Evolutionary conservation across 2,329 filamentous ascomycete species (phyloP).

Genomic region (Penicillium hesseltinei): DNA sequence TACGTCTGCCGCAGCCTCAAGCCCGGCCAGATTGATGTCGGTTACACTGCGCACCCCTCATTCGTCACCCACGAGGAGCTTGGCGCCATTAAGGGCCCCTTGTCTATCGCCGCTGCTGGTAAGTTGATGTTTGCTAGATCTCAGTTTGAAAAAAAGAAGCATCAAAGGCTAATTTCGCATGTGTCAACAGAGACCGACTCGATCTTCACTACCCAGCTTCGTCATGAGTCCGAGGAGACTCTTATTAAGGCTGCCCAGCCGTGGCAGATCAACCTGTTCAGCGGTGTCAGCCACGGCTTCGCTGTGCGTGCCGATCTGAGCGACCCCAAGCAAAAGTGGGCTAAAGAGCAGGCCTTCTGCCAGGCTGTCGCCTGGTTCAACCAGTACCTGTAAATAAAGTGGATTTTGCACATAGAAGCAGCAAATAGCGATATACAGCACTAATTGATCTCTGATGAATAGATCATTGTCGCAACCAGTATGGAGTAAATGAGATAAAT

Average conservation of each 20-base stretch:
- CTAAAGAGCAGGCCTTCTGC: slow-evolving; percentile 76
- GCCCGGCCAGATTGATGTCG: slow-evolving; percentile 63
- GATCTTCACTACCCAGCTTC: slow-evolving; percentile 64
- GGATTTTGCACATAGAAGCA: neutral
- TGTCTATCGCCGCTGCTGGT: slow-evolving; percentile 63
- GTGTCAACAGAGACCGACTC: slow-evolving; percentile 55
- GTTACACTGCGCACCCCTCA: slow-evolving; percentile 73
- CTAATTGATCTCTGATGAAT: neutral
- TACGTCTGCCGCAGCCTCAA: slow-evolving; percentile 68
- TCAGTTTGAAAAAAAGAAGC: neutral
- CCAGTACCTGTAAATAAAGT: slow-evolving; percentile 49
- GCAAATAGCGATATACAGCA: neutral
- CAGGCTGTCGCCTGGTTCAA: slow-evolving; percentile 79
- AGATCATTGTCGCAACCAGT: neutral
- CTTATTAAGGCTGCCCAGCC: slow-evolving; percentile 56
- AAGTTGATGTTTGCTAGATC: slow-evolving; percentile 18
- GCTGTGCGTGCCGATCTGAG: slow-evolving; percentile 64
- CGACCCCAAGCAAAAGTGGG: slow-evolving; percentile 60
- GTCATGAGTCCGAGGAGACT: slow-evolving; percentile 64
- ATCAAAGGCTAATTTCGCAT: slow-evolving; percentile 2
- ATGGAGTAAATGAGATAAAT: neutral
- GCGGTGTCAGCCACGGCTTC: slow-evolving; percentile 71
- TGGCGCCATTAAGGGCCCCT: slow-evolving; percentile 61
- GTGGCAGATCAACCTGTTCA: slow-evolving; percentile 77
- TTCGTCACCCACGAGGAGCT: slow-evolving; percentile 70